These are phyloP conservation scores for Ceratobasidium sp. DNA, from an alignment of 1,284 basidiomycete genomes.

Conservation along the genomic window DNA sequence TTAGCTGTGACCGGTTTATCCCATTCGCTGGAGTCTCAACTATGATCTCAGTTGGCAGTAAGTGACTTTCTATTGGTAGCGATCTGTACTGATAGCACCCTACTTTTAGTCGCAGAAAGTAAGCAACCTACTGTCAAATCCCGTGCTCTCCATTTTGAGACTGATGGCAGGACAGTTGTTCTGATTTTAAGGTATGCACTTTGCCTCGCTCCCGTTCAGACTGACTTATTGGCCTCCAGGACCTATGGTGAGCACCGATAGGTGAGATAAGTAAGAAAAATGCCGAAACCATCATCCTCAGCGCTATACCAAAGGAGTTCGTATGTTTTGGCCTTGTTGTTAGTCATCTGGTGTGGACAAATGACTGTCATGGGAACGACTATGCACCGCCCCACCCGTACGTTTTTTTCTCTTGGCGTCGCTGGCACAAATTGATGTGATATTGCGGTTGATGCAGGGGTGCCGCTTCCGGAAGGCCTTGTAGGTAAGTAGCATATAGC, in stretches of 20 bases:
- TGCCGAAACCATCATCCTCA: not conserved
- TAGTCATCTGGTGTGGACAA: conserved; percentile 29
- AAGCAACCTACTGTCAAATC: not conserved
- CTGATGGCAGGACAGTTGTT: not conserved
- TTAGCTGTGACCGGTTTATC: conserved; percentile 16
- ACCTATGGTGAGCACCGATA: conserved; percentile 20
- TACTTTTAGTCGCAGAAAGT: conserved; percentile 32
- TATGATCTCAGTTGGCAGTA: conserved; percentile 29
- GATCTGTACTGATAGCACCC: not conserved
- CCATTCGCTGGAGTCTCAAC: conserved; percentile 25
- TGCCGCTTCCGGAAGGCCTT: conserved; percentile 24
- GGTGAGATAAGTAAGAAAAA: not conserved
- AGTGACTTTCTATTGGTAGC: not conserved
- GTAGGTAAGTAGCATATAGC: conserved; percentile 7
- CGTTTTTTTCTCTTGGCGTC: not conserved
- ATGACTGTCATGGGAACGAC: conserved; percentile 27
- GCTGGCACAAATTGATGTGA: not conserved
- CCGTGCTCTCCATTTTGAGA: not conserved
- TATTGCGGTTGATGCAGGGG: not conserved
- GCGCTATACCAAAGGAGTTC: conserved; percentile 29
- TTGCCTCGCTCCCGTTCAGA: not conserved
- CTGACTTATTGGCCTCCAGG: not conserved
- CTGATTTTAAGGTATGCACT: conserved; percentile 28
- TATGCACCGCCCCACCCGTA: not conserved
- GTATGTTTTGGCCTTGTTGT: not conserved